phyloP scores from a whole-genome alignment of 345 rosid species.

The Noccaea bulbosa region DNA sequence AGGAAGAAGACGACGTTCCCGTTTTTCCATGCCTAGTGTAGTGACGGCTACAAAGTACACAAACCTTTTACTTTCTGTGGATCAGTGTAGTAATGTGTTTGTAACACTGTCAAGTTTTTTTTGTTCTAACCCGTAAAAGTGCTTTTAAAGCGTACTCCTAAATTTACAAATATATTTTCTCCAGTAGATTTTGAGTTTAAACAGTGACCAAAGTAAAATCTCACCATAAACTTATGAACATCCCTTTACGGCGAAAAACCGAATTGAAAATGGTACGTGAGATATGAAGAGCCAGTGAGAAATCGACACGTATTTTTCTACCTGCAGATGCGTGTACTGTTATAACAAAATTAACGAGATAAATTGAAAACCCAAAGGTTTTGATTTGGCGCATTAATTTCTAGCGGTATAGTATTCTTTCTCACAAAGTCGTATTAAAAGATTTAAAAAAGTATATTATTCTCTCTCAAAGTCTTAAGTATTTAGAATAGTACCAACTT shows the following conservation, averaged over 20 bases:
- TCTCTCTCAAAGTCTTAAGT: slow-evolving; percentile 30
- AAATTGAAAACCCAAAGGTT: not conserved
- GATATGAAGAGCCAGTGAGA: not conserved
- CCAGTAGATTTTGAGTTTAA: slow-evolving; percentile 5
- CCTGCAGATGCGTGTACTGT: not conserved
- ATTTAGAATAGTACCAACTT: slow-evolving; percentile 40
- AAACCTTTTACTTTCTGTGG: not conserved
- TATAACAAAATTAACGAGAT: slow-evolving; percentile 8
- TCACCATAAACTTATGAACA: not conserved
- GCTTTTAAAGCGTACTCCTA: not conserved
- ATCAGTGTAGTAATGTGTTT: not conserved
- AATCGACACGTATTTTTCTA: slow-evolving; percentile 6
- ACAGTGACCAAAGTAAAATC: not conserved
- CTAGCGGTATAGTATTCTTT: slow-evolving; percentile 25
- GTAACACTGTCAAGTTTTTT: not conserved
- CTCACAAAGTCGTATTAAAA: not conserved
- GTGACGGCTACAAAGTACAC: slow-evolving; percentile 33
- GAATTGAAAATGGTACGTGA: slow-evolving; percentile 1
- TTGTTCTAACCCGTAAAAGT: not conserved
- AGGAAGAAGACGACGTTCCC: slow-evolving; percentile 26
- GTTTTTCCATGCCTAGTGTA: slow-evolving; percentile 32
- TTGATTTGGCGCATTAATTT: slow-evolving; percentile 20
- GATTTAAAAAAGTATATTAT: slow-evolving; percentile 6
- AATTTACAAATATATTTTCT: not conserved
- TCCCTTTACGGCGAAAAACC: not conserved